Percentiles rank a stretch among this genome's conserved stretches.
Evolutionary conservation across 2,329 filamentous ascomycete genomes (phyloP).

Genomic region (Fusarium beomiforme): DNA sequence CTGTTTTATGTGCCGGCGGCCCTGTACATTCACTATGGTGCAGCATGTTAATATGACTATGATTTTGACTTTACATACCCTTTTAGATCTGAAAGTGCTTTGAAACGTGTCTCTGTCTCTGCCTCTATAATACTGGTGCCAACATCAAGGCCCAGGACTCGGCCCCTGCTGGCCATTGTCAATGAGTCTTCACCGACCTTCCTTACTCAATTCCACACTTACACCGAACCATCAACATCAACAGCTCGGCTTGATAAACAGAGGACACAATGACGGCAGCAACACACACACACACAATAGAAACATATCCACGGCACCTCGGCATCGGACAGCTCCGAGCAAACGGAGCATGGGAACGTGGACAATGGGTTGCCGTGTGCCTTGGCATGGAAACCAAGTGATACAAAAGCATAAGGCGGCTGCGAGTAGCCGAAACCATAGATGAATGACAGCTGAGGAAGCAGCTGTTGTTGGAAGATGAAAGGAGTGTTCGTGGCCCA

Average conservation of each 20-base stretch:
- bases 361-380: constrained; percentile 4
- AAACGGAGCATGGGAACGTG: constrained; percentile 25
- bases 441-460: constrained; percentile 10
- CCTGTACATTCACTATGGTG: constrained; percentile 26
- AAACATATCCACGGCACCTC: constrained; percentile 11
- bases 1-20: constrained; percentile 24
- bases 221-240: neutral
- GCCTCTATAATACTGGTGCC: neutral
- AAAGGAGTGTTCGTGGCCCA: constrained; percentile 23
- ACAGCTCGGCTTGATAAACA: constrained; percentile 8
- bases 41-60: constrained; percentile 33
- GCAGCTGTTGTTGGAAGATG: neutral
- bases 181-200: constrained; percentile 1
- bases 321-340: constrained; percentile 20
- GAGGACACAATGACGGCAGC: neutral
- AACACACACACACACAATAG: neutral
- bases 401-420: constrained; percentile 24
- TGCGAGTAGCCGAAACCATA: constrained; percentile 29
- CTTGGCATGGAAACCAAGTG: constrained; percentile 32
- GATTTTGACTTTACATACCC: constrained; percentile 23
- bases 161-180: neutral
- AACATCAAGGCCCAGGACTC: neutral
- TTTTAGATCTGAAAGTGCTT: neutral
- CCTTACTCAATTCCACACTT: neutral
- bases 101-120: neutral